Evolutionary conservation across 2,329 filamentous ascomycete genomes (phyloP), one percentile per base, ranked within the genome.

Genomic region (Neocatenulostroma microsporum): DNA sequence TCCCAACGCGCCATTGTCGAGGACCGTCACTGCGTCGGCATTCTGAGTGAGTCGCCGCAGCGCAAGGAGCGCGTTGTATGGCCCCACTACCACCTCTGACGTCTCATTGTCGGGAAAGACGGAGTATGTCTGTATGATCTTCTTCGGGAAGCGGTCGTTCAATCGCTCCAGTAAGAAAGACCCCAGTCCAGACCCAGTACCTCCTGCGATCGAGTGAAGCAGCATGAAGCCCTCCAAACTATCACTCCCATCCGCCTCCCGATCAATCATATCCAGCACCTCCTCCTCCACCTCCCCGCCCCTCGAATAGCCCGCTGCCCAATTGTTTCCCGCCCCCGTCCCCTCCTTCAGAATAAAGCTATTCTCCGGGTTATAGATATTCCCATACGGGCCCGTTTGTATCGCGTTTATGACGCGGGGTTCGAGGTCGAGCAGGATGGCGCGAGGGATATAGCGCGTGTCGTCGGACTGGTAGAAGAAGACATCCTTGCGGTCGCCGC

Each of bases 381-480:
- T 96, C 62, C 82, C 86, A 70, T 98, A 98, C 0, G 88, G 81
- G 1, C 91, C 87, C 8, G 81, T 82, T 66, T 96, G 89, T 51
- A 98, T 98, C 44, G 79, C 71, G 58, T 96, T 84, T 57, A 98
- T 83, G 46, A 96, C 88, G 47, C 91, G 76, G 17, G 91, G 91
- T 64, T 98, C 91, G 25, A 98, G 71, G 60, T 98, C 91, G 46
- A 98, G 82, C 34, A 98, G 70, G 53, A 98, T 96, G 31, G 91
- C 89, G 58, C 91, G 78, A 8, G 91, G 91, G 49, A 98, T 96
- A 64, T 98, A 98, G 67, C 91, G 78, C 41, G 91, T 98, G 61
- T 98, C 91, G 70, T 98, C 91, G 58, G 88, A 96, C 61, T 81
- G 89, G 69, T 96, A 98, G 74, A 94, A 96, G 68, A 96, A 96